Conservation (phyloP, 352 stramenopile genomes). For the Globisporangium iwayamae region DNA sequence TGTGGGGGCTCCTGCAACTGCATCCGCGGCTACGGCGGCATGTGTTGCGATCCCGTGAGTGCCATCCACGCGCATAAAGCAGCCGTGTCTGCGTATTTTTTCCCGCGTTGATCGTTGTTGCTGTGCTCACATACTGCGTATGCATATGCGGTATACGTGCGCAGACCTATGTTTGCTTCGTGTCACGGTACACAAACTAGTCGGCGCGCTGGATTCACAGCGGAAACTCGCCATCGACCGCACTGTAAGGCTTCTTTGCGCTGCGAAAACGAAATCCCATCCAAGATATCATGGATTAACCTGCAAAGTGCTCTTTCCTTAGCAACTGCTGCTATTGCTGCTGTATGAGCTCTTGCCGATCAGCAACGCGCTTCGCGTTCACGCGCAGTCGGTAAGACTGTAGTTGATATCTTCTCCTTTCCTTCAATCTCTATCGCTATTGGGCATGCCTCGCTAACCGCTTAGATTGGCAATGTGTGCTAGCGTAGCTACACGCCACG, state of each 20-base stretch:
- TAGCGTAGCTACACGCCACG: constrained; percentile 3
- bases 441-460: not conserved
- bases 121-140: not conserved
- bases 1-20: constrained; percentile 21
- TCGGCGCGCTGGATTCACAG: not conserved
- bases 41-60: constrained; percentile 19
- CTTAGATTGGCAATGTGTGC: not conserved
- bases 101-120: not conserved
- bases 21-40: constrained; percentile 16
- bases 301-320: not conserved
- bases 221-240: not conserved
- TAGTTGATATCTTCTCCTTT: not conserved
- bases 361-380: constrained; percentile 25
- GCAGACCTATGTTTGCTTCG: constrained; percentile 1
- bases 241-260: not conserved
- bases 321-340: constrained; percentile 15
- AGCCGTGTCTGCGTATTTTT: not conserved
- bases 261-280: not conserved
- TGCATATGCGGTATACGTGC: not conserved
- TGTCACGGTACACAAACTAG: not conserved
- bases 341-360: constrained; percentile 23
- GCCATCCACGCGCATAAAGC: not conserved
- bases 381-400: constrained; percentile 19
- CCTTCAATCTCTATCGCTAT: not conserved
- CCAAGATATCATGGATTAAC: not conserved